A percentile compares a stretch with the other conserved stretches of the same genome.
Evolutionary conservation across 1,139 yeast genomes (phyloP).

Genomic region (Candida tropicalis): DNA sequence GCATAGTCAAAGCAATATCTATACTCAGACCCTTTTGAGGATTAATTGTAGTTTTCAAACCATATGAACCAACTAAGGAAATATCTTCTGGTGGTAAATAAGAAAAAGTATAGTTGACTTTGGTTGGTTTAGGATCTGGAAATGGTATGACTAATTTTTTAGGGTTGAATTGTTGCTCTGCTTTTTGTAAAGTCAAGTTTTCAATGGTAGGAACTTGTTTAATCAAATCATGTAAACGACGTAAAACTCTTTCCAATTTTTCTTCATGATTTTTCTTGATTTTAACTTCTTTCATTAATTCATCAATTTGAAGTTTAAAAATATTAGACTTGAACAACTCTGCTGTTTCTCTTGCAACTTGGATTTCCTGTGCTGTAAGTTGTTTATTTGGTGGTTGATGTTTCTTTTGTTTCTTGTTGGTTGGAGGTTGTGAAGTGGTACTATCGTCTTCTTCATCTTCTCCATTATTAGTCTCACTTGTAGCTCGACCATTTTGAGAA

Average conservation of each 20-base stretch:
- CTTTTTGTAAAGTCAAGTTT: slow-evolving; percentile 55
- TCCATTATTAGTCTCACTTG: slow-evolving; percentile 9
- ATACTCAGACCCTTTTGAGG: slow-evolving; percentile 57
- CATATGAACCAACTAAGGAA: slow-evolving; percentile 86
- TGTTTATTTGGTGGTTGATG: slow-evolving; percentile 22
- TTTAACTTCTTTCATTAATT: slow-evolving; percentile 75
- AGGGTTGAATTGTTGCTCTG: slow-evolving; percentile 48
- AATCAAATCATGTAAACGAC: slow-evolving; percentile 70
- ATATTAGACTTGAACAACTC: slow-evolving; percentile 92
- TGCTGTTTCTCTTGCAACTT: slow-evolving; percentile 89
- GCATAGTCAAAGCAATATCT: slow-evolving; percentile 85
- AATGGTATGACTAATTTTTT: slow-evolving; percentile 71
- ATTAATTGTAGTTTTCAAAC: slow-evolving; percentile 74
- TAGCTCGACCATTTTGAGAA: slow-evolving; percentile 15
- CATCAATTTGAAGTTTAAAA: slow-evolving; percentile 93
- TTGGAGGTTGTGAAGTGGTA: slow-evolving; percentile 20
- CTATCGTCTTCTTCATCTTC: slow-evolving; percentile 17
- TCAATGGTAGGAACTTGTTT: slow-evolving; percentile 60
- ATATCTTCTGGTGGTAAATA: slow-evolving; percentile 75
- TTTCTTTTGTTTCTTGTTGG: slow-evolving; percentile 37
- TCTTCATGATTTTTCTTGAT: slow-evolving; percentile 69
- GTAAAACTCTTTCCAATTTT: slow-evolving; percentile 75
- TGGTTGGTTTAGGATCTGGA: slow-evolving; percentile 83
- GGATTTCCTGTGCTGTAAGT: slow-evolving; percentile 81
- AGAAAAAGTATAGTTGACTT: slow-evolving; percentile 68